Conservation (phyloP, 169 alveolate species). For the Plasmodium malariae region DNA sequence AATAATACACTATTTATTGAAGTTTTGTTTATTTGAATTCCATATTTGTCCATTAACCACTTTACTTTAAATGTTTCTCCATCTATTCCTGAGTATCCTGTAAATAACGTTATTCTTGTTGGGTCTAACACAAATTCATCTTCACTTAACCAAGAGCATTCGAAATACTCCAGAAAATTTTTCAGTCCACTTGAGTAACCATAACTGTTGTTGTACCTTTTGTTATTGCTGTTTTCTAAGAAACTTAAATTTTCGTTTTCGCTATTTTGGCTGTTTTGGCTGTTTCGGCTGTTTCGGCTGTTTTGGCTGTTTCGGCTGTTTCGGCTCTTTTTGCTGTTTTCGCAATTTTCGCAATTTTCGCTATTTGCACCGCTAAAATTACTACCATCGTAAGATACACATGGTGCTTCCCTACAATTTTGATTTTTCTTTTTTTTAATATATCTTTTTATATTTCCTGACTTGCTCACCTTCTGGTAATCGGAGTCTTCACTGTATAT, state of each 20-base stretch:
- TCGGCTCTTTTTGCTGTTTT: too few relatives aligned
- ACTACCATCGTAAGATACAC: background rate
- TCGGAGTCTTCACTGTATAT: too few relatives aligned
- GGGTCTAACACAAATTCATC: slow-evolving; percentile 83
- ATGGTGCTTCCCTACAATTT: background rate
- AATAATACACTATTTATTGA: slow-evolving; percentile 79
- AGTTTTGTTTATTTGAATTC: slow-evolving; percentile 80
- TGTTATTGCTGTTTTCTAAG: background rate
- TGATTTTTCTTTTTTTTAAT: background rate
- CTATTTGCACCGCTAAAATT: background rate
- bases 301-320: too few relatives aligned
- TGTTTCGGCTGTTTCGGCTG: too few relatives aligned
- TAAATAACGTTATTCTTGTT: slow-evolving; percentile 78
- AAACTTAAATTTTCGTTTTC: slow-evolving; percentile 18
- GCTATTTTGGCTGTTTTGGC: background rate
- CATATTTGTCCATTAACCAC: slow-evolving; percentile 83
- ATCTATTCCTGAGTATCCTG: slow-evolving; percentile 79
- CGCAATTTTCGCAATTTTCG: too few relatives aligned
- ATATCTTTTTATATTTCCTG: too few relatives aligned
- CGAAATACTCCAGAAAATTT: slow-evolving; percentile 74
- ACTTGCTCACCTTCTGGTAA: too few relatives aligned
- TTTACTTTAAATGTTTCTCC: slow-evolving; percentile 83
- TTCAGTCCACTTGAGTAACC: slow-evolving; percentile 6
- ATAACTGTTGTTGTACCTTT: background rate
- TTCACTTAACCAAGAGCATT: slow-evolving; percentile 79